These are phyloP conservation scores for Clarireedia sp. DNA, from an alignment of 2,329 filamentous ascomycete species.

Conservation along the genomic window DNA sequence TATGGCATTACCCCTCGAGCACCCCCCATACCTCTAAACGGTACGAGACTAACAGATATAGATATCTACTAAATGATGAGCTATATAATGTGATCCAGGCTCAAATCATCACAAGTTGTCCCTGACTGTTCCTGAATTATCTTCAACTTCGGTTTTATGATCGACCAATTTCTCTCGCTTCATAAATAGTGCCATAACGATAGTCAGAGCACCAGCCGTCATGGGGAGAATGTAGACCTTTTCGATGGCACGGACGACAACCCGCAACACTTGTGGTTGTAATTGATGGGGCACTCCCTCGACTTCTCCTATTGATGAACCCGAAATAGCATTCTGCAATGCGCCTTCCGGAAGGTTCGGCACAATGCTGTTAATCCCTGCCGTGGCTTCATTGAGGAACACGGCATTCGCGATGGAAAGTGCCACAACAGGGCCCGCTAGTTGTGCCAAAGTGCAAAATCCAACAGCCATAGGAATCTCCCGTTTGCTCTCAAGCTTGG, in stretches of 20 bases:
- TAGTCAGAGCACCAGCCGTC: conserved; percentile 20
- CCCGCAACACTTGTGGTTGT: conserved; percentile 6
- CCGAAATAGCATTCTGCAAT: conserved; percentile 15
- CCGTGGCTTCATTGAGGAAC: background rate
- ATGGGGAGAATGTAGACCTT: conserved; percentile 25
- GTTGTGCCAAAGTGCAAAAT: background rate
- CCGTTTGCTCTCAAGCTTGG: background rate
- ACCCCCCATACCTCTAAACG: too few relatives aligned
- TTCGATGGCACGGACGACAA: conserved; percentile 24
- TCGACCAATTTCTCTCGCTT: conserved; percentile 19
- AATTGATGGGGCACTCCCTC: background rate
- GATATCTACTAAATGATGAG: too few relatives aligned
- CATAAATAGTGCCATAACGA: conserved; percentile 21
- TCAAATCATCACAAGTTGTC: too few relatives aligned
- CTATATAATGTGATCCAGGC: too few relatives aligned
- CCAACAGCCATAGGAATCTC: background rate
- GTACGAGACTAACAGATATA: too few relatives aligned
- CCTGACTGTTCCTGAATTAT: too few relatives aligned
- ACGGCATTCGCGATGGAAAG: background rate
- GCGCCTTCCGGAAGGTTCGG: background rate
- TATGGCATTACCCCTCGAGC: too few relatives aligned
- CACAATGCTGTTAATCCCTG: background rate
- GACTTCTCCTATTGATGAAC: background rate
- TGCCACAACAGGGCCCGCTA: background rate
- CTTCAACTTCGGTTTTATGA: background rate